These are phyloP conservation scores for Pseudogymnoascus sp. DNA, from an alignment of 2,329 filamentous ascomycete genomes.

Conservation along the genomic window DNA sequence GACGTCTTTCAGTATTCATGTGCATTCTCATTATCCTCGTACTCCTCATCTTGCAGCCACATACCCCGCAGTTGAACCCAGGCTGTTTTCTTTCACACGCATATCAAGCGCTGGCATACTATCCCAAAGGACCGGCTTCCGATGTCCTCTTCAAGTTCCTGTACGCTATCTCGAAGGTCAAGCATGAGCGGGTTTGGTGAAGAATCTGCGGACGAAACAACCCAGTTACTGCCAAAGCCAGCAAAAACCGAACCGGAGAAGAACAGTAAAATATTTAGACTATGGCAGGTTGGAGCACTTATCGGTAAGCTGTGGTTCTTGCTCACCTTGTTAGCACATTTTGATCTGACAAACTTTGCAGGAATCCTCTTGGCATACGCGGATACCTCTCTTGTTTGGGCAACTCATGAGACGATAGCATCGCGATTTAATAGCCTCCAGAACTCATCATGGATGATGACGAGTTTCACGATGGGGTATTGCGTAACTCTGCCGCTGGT, in stretches of 20 bases:
- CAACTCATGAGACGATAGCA: slow-evolving; percentile 20
- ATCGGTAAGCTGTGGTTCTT: neutral
- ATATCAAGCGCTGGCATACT: neutral
- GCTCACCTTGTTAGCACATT: neutral
- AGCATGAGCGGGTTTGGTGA: slow-evolving; percentile 8
- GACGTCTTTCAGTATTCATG: neutral
- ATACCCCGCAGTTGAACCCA: neutral
- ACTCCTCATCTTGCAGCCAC: slow-evolving; percentile 1
- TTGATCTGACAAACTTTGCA: slow-evolving; percentile 14
- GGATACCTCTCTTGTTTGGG: slow-evolving; percentile 20
- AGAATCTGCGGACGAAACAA: slow-evolving; percentile 16
- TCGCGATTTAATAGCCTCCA: slow-evolving; percentile 17
- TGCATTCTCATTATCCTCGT: neutral
- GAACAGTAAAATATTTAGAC: neutral
- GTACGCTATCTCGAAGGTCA: neutral
- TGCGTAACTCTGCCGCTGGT: slow-evolving; percentile 20
- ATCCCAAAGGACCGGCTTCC: neutral
- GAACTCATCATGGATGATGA: slow-evolving; percentile 22
- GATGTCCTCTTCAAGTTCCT: slow-evolving; percentile 5
- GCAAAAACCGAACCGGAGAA: neutral
- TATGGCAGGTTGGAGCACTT: slow-evolving; percentile 5
- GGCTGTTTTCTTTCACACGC: neutral
- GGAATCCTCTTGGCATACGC: slow-evolving; percentile 19
- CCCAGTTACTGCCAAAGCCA: slow-evolving; percentile 15
- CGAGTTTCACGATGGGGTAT: slow-evolving; percentile 20